Conservation (phyloP, 495 filamentous ascomycete species). For the Aspergillus panamensis region DNA sequence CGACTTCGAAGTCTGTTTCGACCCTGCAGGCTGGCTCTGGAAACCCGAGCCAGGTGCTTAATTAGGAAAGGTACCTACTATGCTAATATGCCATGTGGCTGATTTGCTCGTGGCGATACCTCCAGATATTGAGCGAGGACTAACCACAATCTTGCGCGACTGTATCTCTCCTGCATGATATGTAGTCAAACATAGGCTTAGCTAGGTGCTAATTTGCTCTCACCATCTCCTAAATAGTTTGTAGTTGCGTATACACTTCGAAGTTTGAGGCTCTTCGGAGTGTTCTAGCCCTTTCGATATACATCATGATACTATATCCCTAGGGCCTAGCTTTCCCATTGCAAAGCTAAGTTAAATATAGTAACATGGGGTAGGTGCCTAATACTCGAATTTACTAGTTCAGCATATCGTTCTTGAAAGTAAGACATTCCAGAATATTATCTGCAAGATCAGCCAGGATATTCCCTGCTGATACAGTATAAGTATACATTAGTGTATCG, state of each 20-base stretch:
- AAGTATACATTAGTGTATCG: constrained; percentile 35
- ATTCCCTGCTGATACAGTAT: constrained; percentile 22
- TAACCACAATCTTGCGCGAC: no score
- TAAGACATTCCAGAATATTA: constrained; percentile 31
- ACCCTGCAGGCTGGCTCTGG: constrained; percentile 46
- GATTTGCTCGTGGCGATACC: background rate
- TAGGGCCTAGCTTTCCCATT: background rate
- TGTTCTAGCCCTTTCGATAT: no score
- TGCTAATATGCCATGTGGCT: background rate
- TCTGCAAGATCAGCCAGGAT: constrained; percentile 19
- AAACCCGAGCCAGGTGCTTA: constrained; percentile 13
- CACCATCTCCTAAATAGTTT: no score
- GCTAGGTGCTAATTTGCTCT: no score
- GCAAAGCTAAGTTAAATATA: background rate
- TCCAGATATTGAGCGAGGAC: background rate
- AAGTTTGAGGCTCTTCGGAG: no score
- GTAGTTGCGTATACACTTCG: no score
- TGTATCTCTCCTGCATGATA: no score
- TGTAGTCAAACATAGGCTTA: no score
- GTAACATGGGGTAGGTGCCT: background rate
- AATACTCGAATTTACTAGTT: background rate
- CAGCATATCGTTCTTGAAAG: background rate
- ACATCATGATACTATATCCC: no score
- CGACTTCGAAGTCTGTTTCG: constrained; percentile 69
- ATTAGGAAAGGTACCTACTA: background rate